phyloP scores from a whole-genome alignment of 495 filamentous ascomycete genomes.

The Evansstolkia leycettana region DNA sequence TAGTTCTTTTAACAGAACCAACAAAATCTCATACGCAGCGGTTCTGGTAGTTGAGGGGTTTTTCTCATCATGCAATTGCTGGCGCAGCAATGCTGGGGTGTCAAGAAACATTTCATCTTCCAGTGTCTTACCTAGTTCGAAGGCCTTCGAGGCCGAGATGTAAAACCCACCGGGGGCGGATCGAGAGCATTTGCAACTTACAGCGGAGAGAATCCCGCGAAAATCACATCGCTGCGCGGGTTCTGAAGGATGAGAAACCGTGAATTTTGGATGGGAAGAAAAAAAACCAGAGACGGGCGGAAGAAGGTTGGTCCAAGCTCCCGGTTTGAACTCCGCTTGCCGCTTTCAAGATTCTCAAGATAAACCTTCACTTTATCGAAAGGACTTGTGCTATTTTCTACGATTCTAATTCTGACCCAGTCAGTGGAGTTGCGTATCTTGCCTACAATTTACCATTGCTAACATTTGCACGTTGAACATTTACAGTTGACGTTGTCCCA shows the following conservation, averaged over 20 bases:
- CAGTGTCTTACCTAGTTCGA: conserved; percentile 25
- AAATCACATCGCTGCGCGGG: not conserved
- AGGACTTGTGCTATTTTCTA: too few species aligned
- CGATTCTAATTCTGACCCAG: too few species aligned
- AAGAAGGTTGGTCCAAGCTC: not conserved
- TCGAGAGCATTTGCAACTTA: conserved; percentile 21
- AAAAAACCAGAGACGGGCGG: not conserved
- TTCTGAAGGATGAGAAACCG: conserved; percentile 6
- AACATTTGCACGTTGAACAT: too few species aligned
- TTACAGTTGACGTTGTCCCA: too few species aligned
- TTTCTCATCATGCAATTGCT: conserved; percentile 38
- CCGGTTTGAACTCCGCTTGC: not conserved
- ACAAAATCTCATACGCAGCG: conserved; percentile 89
- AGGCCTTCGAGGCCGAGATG: conserved; percentile 14
- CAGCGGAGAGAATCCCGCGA: conserved; percentile 1
- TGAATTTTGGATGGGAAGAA: not conserved
- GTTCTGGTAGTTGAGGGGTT: conserved; percentile 52
- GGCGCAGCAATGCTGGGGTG: conserved; percentile 3
- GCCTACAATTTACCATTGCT: too few species aligned
- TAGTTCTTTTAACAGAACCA: conserved; percentile 5
- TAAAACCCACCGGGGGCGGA: conserved; percentile 21
- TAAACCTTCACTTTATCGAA: too few species aligned
- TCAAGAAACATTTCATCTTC: conserved; percentile 3
- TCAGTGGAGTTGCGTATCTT: too few species aligned
- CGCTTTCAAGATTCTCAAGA: not conserved